phyloP scores from a whole-genome alignment of 495 filamentous ascomycete species.

The Haplographium delicatum region DNA sequence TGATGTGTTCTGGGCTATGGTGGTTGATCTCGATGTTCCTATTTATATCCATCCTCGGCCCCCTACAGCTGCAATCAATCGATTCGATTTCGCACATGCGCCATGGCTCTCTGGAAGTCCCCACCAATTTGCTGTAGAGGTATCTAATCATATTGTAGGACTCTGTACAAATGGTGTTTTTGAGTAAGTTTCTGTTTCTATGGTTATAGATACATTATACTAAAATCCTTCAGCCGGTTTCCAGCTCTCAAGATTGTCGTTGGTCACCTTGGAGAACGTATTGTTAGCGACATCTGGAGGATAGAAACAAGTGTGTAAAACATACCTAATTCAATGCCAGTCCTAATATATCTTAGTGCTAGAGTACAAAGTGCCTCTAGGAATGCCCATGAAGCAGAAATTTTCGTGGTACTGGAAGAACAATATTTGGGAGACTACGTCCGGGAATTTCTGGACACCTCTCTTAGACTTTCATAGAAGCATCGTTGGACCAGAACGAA shows the following conservation, averaged over 20 bases:
- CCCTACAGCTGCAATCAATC: neutral
- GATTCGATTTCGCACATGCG: neutral
- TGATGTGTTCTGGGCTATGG: neutral
- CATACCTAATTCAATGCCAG: neutral
- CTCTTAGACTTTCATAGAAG: constrained; percentile 45
- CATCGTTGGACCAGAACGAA: constrained; percentile 43
- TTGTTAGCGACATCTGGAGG: constrained; percentile 60
- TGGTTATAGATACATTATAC: neutral
- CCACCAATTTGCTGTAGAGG: neutral
- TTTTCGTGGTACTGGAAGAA: constrained; percentile 53
- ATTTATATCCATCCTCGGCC: neutral
- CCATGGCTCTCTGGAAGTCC: neutral
- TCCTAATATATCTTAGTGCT: neutral
- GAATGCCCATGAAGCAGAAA: constrained; percentile 31
- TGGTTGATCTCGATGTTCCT: neutral
- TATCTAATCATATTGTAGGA: constrained; percentile 1
- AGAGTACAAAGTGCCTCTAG: neutral
- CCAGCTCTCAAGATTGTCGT: constrained; percentile 56
- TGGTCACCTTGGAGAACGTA: constrained; percentile 60
- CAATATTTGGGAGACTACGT: constrained; percentile 63
- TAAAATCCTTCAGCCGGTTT: constrained; percentile 24
- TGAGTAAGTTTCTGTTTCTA: neutral
- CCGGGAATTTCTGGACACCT: constrained; percentile 53
- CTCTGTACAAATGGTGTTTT: constrained; percentile 1
- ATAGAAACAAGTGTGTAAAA: constrained; percentile 26